Base-by-base conservation (phyloP, 139 green algal genomes). In the Chlorella ohadii region DNA sequence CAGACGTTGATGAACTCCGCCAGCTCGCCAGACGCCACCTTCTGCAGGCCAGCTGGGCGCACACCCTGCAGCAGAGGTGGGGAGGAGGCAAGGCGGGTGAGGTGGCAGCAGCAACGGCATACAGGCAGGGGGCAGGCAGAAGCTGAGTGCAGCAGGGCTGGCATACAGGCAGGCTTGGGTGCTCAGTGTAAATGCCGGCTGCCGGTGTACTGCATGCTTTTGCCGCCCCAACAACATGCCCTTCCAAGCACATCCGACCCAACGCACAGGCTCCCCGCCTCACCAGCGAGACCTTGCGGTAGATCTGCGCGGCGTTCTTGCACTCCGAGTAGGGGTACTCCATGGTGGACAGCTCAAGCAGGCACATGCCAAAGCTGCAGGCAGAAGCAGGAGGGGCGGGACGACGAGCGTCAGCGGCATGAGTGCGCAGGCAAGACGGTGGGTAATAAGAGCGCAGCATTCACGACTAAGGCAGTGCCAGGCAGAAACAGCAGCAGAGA, bases 301-400 rank as follows among this genome's bases (percentile, higher is more conserved):
- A 99, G 79, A 99, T 99, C 92, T 99, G 97, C 16, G 97, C 97
- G 20, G 97, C 93, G 87, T 99, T 99, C 31, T 90, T 92, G 92
- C 97, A 99, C 90, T 99, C 97, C 31, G 88, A 87, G 87, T 99
- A 99, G 19, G 97, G 97, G 84, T 98, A 99, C 91, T 99, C 93
- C 89, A 98, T 93, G 4, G 97, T 99, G 15, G 96, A 94, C 79
- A 99, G 93, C 91, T 99, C 97, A 89, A 99, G 93, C 85, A 99
- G 86, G 87, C 95, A 98, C 97, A 99, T 99, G 71, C 97, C 96
- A 87, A 98, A 98, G 36, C 92, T 82, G 76, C 34, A 13, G 0
- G 39, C 44, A 51, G 44, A 9, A 16, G 7, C 6, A 9, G 44
- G 44, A 9, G 44, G 6, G 44, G 44, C 44, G 9, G 44, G 7